Base-by-base conservation (phyloP, 2,329 filamentous ascomycete species). In the Fusarium duplospermum region DNA sequence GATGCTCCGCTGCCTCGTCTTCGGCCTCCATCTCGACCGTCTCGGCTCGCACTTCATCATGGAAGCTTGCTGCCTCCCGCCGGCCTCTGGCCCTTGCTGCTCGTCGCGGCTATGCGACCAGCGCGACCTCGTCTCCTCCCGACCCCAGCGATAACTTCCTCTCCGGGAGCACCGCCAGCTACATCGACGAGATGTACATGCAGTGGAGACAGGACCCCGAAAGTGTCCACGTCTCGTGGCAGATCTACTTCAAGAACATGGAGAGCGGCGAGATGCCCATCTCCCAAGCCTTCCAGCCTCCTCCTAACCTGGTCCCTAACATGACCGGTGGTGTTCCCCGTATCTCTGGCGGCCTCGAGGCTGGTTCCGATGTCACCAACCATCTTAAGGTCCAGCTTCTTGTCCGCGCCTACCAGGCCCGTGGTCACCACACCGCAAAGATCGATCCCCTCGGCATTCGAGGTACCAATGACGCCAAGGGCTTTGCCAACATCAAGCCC, bases 171-270 rank as follows among this genome's bases (percentile, higher is more conserved):
- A 96, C 96, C 70, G 96, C 96, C 85, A 98, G 97, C 87, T 99
- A 99, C 87, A 94, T 99, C 83, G 96, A 99, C 84, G 96, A 98
- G 88, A 99, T 99, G 96, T 99, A 99, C 86, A 88, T 98, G 87
- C 92, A 95, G 83, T 99, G 96, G 96, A 98, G 96, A 86, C 89
- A 93, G 75, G 95, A 99, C 80, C 95, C 96, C 62, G 90, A 91
- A 80, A 98, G 94, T 82, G 96, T 99, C 69, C 96, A 99, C 85
- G 89, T 98, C 80, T 99, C 96, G 83, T 99, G 96, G 96, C 96
- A 98, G 87, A 92, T 97, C 82, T 99, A 99, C 90, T 99, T 99
- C 90, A 94, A 92, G 87, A 99, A 99, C 87, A 98, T 99, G 93
- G 96, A 99, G 88, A 93, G 91, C 76, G 96, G 96, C 83, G 94